phyloP scores from a whole-genome alignment of 441 rosid species.

The Cnidoscolus chayamansa region DNA sequence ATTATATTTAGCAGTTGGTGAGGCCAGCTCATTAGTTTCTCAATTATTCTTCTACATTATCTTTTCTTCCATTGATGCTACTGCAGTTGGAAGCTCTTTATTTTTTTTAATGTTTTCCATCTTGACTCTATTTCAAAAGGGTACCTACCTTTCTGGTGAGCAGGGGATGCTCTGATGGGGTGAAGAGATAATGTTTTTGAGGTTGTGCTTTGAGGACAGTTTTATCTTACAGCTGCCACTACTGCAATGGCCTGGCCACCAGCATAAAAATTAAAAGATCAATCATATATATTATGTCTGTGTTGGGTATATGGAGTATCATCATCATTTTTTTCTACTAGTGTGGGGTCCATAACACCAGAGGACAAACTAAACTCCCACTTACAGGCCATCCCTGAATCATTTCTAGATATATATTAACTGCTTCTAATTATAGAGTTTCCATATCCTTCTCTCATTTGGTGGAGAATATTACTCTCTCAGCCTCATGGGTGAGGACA shows the following conservation, averaged over 20 bases:
- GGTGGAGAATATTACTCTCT: not conserved
- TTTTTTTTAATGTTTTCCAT: too few relatives aligned
- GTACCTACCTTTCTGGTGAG: not conserved
- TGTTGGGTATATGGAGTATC: not conserved
- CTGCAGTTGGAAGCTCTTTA: too few relatives aligned
- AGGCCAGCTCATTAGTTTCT: slow-evolving; percentile 20
- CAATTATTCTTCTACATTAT: not conserved
- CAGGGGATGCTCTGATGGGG: not conserved
- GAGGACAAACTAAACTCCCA: not conserved
- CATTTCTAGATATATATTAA: not conserved
- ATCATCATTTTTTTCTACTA: not conserved
- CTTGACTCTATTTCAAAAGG: not conserved
- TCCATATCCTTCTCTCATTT: not conserved
- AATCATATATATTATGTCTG: slow-evolving; percentile 8
- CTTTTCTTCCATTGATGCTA: not conserved
- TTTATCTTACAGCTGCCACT: not conserved
- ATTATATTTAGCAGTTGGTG: not conserved
- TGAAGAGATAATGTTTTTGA: slow-evolving; percentile 35
- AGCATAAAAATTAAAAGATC: slow-evolving; percentile 7
- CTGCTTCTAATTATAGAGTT: not conserved
- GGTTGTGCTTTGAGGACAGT: slow-evolving; percentile 33
- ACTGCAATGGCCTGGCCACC: not conserved
- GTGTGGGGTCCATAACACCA: slow-evolving; percentile 24
- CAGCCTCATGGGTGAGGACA: too few relatives aligned
- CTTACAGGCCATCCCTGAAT: not conserved